Base-by-base conservation (phyloP, 352 stramenopile species). In the Phytophthora citricola region DNA sequence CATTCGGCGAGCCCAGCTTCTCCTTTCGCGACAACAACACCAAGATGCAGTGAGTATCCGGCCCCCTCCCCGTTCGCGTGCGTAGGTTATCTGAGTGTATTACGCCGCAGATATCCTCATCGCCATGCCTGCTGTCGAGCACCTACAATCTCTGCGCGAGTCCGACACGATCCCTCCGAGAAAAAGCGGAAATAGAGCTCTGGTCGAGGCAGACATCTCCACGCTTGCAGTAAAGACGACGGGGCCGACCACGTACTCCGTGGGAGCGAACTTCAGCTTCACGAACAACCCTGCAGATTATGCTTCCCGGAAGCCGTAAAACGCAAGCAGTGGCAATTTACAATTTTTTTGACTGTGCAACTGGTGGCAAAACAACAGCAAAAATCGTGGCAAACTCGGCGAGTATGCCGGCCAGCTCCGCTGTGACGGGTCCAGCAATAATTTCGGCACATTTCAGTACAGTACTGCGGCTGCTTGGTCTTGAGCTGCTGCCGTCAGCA, bases 211-310 rank as follows among this genome's bases (percentile, higher is more conserved):
- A n/a, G 29, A 2, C 20, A 12, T 12, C 31, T 12, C 31, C 8
- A 1, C n/a, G 9, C 47, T 12, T 2, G 31, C 31, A 43, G 31
- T 26, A 53, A 53, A 53, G 24, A 26, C 27, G 46, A n/a, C 27
- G 27, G 26, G 15, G 27, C 14, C 15, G 11, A 24, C 54, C 43
- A 63, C 43, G 24, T 63, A 49, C 55, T 27, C 34, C 8, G 24
- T 56, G 58, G 39, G 11, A 46, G 17, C 36, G 31, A 54, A 55
- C 41, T 66, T 58, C 47, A 58, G 53, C 54, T 58, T 43, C 26
- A 32, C 29, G 29, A 32, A 32, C 24, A 26, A 26, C 24, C 24
- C 24, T 26, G 24, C 24, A n/a, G 49, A 49, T 67, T 61, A 55
- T 62, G 59, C n/a, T 40, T 29, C n/a, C 3, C 2, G 4, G 29